phyloP scores from a whole-genome alignment of 371 early-diverging fungal species.

The Apophysomyces elegans region DNA sequence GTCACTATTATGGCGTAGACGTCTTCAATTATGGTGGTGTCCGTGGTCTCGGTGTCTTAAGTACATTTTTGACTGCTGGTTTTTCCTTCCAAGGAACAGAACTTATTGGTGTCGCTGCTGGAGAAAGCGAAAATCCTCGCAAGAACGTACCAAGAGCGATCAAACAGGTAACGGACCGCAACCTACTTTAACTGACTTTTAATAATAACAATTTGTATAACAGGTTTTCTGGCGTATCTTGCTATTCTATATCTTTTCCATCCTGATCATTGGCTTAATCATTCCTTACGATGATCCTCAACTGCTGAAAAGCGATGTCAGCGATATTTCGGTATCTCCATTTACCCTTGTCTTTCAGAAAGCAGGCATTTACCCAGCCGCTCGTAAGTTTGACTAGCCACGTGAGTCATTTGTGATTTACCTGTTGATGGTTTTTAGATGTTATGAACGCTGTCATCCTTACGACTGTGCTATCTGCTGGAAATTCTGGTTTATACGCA shows the following conservation, averaged over 20 bases:
- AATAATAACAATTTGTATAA: neutral
- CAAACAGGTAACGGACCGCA: conserved; percentile 28
- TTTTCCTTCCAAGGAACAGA: conserved; percentile 92
- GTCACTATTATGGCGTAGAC: conserved; percentile 35
- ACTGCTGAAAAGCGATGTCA: conserved; percentile 50
- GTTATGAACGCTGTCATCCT: conserved; percentile 52
- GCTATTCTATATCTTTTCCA: conserved; percentile 67
- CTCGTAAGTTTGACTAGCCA: conserved; percentile 13
- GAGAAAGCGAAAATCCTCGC: conserved; percentile 76
- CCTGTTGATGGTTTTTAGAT: conserved; percentile 17
- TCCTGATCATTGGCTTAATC: conserved; percentile 70
- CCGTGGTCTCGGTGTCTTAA: conserved; percentile 40
- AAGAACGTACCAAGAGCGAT: conserved; percentile 64
- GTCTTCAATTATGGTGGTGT: conserved; percentile 36
- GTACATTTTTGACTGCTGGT: conserved; percentile 76
- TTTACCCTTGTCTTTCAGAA: conserved; percentile 69
- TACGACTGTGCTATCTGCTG: conserved; percentile 67
- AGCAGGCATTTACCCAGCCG: conserved; percentile 52
- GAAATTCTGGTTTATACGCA: conserved; percentile 75
- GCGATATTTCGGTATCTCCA: conserved; percentile 64
- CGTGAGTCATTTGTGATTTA: conserved; percentile 1
- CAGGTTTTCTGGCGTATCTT: conserved; percentile 69
- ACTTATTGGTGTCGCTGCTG: conserved; percentile 76
- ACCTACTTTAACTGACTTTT: neutral
- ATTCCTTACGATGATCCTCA: conserved; percentile 64